Base-by-base conservation (phyloP, 2,329 filamentous ascomycete genomes). In the Phaeophleospora eucalypticola region DNA sequence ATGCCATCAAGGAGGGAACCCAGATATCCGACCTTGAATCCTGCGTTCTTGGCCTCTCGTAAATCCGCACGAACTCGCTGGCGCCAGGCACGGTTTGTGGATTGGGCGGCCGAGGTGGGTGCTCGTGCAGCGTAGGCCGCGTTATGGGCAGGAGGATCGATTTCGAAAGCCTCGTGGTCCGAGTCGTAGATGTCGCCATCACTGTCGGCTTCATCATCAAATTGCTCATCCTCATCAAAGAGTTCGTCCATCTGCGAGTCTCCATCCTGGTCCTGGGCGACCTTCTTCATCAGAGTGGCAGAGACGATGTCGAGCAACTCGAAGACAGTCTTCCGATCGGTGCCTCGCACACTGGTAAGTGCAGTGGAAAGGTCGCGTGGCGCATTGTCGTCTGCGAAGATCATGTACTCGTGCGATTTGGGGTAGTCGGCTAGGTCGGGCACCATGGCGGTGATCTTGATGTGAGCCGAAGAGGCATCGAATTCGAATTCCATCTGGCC, bases 401-500 rank as follows among this genome's bases (percentile, higher is more conserved):
- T 65, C 60, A 80, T 75, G 61, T 75, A 83, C n/a, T 68, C 67
- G 53, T 84, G 81, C 32, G 66, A 62, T 2, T 68, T 67, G 0
- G 82, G 82, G 54, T 87, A 87, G 6, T 79, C 76, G 10, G 73
- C 73, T 3, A 83, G 68, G 52, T 86, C 82, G 68, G 61, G 32
- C 14, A 61, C 46, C 38, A 63, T 48, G 15, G 66, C 71, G n/a
- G 70, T 72, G 39, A 73, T 61, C 20, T 59, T 57, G 45, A 69
- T 55, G 4, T 62, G 46, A 16, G 57, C 64, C n/a, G n/a, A n/a
- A n/a, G 3, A 47, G 33, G 38, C 45, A 39, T 44, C 50, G 56
- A 76, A 86, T 3, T 67, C 72, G 63, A 91, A 85, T 12, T 75
- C 76, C 46, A 94, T 73, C 46, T 86, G 81, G 41, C 86, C 87